Percentiles rank a stretch among this genome's conserved stretches.
Conservation (phyloP, 495 filamentous ascomycete genomes). For the Penicillium psychrofluorescens region DNA sequence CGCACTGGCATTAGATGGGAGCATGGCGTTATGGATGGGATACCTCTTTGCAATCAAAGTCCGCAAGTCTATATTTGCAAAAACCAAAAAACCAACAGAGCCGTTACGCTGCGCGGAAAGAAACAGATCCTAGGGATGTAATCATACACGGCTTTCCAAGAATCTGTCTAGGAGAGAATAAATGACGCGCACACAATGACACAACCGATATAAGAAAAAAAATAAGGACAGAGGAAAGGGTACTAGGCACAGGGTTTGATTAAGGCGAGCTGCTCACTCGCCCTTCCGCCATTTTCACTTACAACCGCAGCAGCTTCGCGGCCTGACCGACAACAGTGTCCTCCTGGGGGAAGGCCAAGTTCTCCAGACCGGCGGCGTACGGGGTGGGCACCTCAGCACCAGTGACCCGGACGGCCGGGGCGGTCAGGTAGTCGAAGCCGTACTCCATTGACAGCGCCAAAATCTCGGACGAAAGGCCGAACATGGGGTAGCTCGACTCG, state of each 20-base stretch:
- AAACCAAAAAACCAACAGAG: not conserved
- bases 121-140: conserved; percentile 17
- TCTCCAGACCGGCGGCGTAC: conserved; percentile 81
- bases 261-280: conserved; percentile 14
- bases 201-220: conserved; percentile 14
- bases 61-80: too few relatives aligned
- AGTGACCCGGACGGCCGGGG: conserved; percentile 85
- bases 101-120: conserved; percentile 13
- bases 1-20: not conserved
- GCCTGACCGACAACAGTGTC: conserved; percentile 73
- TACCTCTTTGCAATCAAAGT: not conserved
- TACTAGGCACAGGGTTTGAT: conserved; percentile 31
- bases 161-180: conserved; percentile 18
- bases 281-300: conserved; percentile 21
- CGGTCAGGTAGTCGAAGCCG: conserved; percentile 93
- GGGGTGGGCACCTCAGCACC: conserved; percentile 96
- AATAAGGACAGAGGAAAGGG: conserved; percentile 20
- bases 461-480: conserved; percentile 86
- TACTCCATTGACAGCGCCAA: conserved; percentile 94
- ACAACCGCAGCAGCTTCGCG: conserved; percentile 75
- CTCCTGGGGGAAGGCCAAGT: conserved; percentile 87
- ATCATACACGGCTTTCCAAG: conserved; percentile 34
- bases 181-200: conserved; percentile 18
- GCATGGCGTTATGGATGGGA: not conserved
- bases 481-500: conserved; percentile 93